A percentile compares a stretch with the other conserved stretches of the same genome.
phyloP scores from a whole-genome alignment of 225 moss, liverwort and hornwort species.

The Marchantia paleacea region DNA sequence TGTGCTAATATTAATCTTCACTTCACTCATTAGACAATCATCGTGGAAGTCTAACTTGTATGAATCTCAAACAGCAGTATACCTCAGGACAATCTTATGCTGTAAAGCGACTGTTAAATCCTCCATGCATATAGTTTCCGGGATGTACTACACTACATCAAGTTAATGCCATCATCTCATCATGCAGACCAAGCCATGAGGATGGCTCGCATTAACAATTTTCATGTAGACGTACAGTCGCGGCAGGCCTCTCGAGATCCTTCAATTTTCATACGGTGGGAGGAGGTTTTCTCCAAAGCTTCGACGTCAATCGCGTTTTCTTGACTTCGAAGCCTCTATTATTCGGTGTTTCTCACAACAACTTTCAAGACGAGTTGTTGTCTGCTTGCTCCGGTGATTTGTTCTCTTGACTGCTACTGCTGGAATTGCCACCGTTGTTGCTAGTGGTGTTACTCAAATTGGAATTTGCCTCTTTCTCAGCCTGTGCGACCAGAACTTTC shows the following conservation, averaged over 20 bases:
- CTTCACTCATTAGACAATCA: no score
- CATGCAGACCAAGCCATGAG: background rate
- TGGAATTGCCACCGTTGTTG: slow-evolving; percentile 23
- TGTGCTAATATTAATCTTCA: background rate
- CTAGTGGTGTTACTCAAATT: slow-evolving; percentile 10
- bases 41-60: no score
- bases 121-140: no score
- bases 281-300: background rate
- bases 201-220: background rate
- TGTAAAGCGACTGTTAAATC: background rate
- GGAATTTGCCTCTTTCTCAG: slow-evolving; percentile 37
- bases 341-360: no score
- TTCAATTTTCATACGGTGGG: background rate
- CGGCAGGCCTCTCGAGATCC: background rate
- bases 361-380: slow-evolving; percentile 9
- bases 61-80: no score
- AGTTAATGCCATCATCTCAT: background rate
- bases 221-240: background rate
- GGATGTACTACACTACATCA: background rate
- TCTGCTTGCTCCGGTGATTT: slow-evolving; percentile 35
- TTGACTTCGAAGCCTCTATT: background rate
- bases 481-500: slow-evolving; percentile 49
- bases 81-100: background rate
- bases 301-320: background rate
- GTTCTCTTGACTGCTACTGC: slow-evolving; percentile 20